Percentiles rank a stretch among this genome's conserved stretches.
Evolutionary conservation across 768 basidiomycete species (phyloP).

Genomic region (Pleurotus tuoliensis): DNA sequence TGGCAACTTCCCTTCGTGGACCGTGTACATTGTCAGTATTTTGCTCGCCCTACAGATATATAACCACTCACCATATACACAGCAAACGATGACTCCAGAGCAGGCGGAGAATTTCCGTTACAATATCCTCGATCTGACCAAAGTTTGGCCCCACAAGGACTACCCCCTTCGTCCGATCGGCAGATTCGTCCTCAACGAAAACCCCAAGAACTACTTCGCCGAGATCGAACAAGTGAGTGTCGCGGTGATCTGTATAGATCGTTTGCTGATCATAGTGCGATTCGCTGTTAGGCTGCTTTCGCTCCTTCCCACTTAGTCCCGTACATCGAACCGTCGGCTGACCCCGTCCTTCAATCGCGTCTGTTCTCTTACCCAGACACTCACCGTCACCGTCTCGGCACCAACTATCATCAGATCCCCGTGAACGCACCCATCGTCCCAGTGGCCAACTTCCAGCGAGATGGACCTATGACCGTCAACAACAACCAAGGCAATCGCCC

Average conservation of each 20-base stretch:
- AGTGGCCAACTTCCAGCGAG: slow-evolving; percentile 90
- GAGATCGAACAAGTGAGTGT: slow-evolving; percentile 85
- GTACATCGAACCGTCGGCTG: slow-evolving; percentile 85
- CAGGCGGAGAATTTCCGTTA: slow-evolving; percentile 90
- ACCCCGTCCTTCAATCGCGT: slow-evolving; percentile 92
- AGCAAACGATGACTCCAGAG: slow-evolving; percentile 91
- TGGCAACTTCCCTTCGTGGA: slow-evolving; percentile 82
- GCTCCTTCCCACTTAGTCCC: slow-evolving; percentile 85
- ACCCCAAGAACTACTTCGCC: slow-evolving; percentile 85
- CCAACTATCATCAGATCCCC: slow-evolving; percentile 82
- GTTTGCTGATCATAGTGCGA: slow-evolving; percentile 16
- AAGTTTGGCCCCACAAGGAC: slow-evolving; percentile 85
- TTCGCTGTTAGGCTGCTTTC: slow-evolving; percentile 58
- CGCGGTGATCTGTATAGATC: slow-evolving; percentile 16
- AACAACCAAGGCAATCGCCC: slow-evolving; percentile 81
- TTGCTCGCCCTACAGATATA: background rate
- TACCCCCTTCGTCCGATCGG: slow-evolving; percentile 89
- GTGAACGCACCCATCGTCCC: slow-evolving; percentile 77
- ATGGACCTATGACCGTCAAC: slow-evolving; percentile 57
- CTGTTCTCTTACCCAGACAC: slow-evolving; percentile 94
- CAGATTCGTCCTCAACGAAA: slow-evolving; percentile 77
- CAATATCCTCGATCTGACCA: slow-evolving; percentile 89
- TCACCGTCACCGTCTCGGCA: slow-evolving; percentile 79
- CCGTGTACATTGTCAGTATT: slow-evolving; percentile 70
- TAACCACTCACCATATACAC: slow-evolving; percentile 10